Evolutionary conservation across 331 rosid genomes (phyloP).

Genomic region (Arachis monticola): DNA sequence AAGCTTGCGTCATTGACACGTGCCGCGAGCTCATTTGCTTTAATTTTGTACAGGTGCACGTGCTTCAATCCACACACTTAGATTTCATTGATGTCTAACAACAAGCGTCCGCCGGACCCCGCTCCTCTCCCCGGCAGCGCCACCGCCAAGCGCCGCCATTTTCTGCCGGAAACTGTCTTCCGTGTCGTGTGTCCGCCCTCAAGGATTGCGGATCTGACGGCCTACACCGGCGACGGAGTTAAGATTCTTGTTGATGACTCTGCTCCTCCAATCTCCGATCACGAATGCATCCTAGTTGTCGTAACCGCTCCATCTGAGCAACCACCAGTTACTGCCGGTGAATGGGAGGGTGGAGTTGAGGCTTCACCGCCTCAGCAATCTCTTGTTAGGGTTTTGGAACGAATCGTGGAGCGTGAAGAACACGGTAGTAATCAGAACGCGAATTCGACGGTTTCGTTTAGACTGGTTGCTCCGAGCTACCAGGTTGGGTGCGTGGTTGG

Average conservation of each 20-base stretch:
- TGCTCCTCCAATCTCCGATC: conserved; percentile 42
- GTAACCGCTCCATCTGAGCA: conserved; percentile 32
- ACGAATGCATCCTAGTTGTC: conserved; percentile 63
- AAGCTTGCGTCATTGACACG: too few species aligned
- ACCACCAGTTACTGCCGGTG: neutral
- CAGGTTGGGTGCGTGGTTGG: conserved; percentile 75
- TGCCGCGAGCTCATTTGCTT: too few species aligned
- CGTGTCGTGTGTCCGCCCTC: conserved; percentile 62
- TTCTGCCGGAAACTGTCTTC: conserved; percentile 45
- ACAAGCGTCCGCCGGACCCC: conserved; percentile 41
- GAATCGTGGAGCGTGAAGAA: conserved; percentile 43
- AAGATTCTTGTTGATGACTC: conserved; percentile 53
- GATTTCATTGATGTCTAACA: conserved; percentile 27
- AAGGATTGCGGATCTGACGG: conserved; percentile 13
- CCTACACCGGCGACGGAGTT: conserved; percentile 41
- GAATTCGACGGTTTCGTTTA: conserved; percentile 46
- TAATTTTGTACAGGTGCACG: neutral
- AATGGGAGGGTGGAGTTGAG: conserved; percentile 26
- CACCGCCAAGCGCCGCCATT: conserved; percentile 46
- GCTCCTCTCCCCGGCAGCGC: conserved; percentile 29
- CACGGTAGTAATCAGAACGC: conserved; percentile 20
- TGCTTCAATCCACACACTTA: neutral
- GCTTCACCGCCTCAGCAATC: conserved; percentile 62
- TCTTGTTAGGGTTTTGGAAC: conserved; percentile 66
- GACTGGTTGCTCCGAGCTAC: conserved; percentile 63